Evolutionary conservation across 441 rosid genomes (phyloP).

Genomic region (Oxalis stricta): DNA sequence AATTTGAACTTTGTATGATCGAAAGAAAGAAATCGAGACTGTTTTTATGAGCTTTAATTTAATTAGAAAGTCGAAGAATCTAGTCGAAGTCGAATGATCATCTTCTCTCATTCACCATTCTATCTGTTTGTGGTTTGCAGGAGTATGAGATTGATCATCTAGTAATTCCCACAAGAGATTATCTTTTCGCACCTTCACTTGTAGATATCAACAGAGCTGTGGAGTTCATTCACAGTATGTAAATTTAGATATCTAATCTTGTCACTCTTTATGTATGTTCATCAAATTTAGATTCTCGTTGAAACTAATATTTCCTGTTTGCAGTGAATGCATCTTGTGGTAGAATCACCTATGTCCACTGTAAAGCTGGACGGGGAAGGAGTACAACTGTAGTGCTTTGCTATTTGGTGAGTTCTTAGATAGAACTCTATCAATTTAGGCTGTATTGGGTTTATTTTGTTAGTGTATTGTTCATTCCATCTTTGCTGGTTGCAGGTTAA

Average conservation of each 20-base stretch:
- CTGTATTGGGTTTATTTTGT: not conserved
- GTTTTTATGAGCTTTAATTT: too few relatives aligned
- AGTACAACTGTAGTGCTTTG: constrained; percentile 76
- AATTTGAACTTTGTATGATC: too few relatives aligned
- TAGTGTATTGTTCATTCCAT: constrained; percentile 3
- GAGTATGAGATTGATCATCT: constrained; percentile 62
- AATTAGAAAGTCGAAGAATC: not conserved
- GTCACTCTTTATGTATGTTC: not conserved
- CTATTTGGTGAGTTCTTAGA: constrained; percentile 41
- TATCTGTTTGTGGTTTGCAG: constrained; percentile 20
- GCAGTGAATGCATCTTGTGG: constrained; percentile 47
- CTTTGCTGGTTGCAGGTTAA: constrained; percentile 33
- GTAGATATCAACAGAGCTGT: constrained; percentile 51
- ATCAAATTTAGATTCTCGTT: not conserved
- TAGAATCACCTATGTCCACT: constrained; percentile 66
- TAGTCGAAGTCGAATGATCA: too few relatives aligned
- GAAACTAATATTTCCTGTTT: not conserved
- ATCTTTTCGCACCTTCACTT: constrained; percentile 62
- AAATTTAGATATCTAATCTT: not conserved
- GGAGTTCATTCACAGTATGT: constrained; percentile 59
- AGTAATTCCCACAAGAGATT: constrained; percentile 79
- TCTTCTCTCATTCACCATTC: too few relatives aligned
- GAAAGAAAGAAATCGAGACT: too few relatives aligned
- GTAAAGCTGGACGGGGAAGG: constrained; percentile 84
- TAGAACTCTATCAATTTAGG: not conserved